phyloP scores from a whole-genome alignment of 192 early-diverging fungal genomes.

The Coemansia sp. region DNA sequence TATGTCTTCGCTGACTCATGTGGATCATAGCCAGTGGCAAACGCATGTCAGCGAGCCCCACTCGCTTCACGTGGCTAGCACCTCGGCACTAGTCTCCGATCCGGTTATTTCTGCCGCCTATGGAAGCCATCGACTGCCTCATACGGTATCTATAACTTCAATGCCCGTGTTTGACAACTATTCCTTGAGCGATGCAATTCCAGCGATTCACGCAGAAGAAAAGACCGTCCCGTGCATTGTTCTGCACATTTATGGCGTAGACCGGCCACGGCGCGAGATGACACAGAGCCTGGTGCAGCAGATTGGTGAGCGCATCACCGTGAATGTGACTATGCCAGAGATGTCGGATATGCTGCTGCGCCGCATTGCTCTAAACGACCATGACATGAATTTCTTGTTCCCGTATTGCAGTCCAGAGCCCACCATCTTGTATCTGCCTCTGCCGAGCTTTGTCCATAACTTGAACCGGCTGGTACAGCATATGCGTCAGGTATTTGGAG shows the following conservation, averaged over 20 bases:
- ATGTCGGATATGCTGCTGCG: conserved; percentile 47
- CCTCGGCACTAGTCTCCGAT: not conserved
- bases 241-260: conserved; percentile 38
- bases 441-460: conserved; percentile 49
- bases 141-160: conserved; percentile 17
- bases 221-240: conserved; percentile 27
- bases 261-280: conserved; percentile 42
- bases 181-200: conserved; percentile 3
- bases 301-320: conserved; percentile 45
- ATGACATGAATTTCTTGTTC: conserved; percentile 52
- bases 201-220: conserved; percentile 24
- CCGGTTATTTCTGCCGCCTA: not conserved
- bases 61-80: conserved; percentile 2
- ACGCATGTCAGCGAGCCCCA: conserved; percentile 8
- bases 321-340: conserved; percentile 43
- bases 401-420: conserved; percentile 49
- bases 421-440: conserved; percentile 43
- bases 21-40: conserved; percentile 18
- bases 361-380: conserved; percentile 36
- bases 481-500: conserved; percentile 43
- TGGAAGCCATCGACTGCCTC: conserved; percentile 7
- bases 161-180: conserved; percentile 20
- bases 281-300: conserved; percentile 41
- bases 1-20: conserved; percentile 29
- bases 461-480: conserved; percentile 37